A percentile compares a stretch with the other conserved stretches of the same genome.
These are phyloP conservation scores for Fomitopsis schrenkii DNA, from an alignment of 1,284 basidiomycete genomes.

Conservation along the genomic window DNA sequence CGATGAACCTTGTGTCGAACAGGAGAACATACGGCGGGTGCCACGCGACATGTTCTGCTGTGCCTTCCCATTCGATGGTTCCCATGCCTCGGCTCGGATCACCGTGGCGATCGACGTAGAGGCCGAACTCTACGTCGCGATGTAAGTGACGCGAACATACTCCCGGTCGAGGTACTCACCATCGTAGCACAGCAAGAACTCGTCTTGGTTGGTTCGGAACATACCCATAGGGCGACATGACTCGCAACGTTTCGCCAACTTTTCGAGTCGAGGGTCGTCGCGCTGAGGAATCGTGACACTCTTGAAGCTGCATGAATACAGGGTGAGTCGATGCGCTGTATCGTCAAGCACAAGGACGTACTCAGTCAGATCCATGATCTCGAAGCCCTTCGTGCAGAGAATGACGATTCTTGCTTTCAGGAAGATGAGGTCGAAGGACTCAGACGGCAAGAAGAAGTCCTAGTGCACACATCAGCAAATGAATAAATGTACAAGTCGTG, in stretches of 20 bases:
- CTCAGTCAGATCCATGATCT: constrained; percentile 94
- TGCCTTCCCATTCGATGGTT: constrained; percentile 95
- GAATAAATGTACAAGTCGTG: not conserved
- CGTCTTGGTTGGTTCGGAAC: constrained; percentile 85
- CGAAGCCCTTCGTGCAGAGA: constrained; percentile 90
- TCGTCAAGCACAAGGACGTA: constrained; percentile 34
- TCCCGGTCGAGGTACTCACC: constrained; percentile 42
- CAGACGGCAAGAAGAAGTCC: constrained; percentile 91
- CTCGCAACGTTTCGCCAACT: constrained; percentile 80
- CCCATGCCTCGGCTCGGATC: constrained; percentile 70
- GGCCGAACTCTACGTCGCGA: constrained; percentile 73
- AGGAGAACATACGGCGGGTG: constrained; percentile 88
- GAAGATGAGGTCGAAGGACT: constrained; percentile 88
- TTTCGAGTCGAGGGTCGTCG: constrained; percentile 71
- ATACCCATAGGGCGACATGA: constrained; percentile 84
- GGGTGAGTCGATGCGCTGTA: not conserved
- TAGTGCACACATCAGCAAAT: constrained; percentile 18
- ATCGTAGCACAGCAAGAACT: constrained; percentile 92
- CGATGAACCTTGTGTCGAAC: constrained; percentile 90
- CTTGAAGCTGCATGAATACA: constrained; percentile 58
- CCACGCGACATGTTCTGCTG: constrained; percentile 82
- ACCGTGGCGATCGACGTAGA: constrained; percentile 88
- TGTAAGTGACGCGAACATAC: not conserved
- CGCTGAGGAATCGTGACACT: constrained; percentile 83
- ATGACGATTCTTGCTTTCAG: constrained; percentile 90